A percentile compares a stretch with the other conserved stretches of the same genome.
Evolutionary conservation across 441 rosid species (phyloP).

Genomic region (Corymbia calophylla): DNA sequence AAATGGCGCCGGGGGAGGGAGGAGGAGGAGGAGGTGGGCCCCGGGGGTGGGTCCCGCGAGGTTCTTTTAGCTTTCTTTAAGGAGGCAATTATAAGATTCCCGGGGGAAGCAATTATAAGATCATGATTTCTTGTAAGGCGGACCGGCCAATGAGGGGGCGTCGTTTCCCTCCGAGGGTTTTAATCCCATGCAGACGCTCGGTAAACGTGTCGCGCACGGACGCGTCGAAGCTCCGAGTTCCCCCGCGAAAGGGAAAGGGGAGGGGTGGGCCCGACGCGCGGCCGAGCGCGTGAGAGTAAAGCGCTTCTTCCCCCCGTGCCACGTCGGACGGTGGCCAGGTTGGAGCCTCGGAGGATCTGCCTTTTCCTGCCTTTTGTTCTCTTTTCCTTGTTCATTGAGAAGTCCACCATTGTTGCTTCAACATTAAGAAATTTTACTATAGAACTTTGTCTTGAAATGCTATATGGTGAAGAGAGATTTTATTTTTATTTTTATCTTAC

Average conservation of each 20-base stretch:
- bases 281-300: not conserved
- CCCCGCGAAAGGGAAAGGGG: not conserved
- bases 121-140: slow-evolving; percentile 67
- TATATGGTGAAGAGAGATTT: not conserved
- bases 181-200: slow-evolving; percentile 55
- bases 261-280: not conserved
- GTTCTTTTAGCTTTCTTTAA: not conserved
- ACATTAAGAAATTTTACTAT: not conserved
- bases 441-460: not conserved
- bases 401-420: not conserved
- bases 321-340: not conserved
- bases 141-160: slow-evolving; percentile 24
- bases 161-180: not conserved
- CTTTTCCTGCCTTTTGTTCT: not conserved
- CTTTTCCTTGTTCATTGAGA: not conserved
- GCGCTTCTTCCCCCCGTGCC: not conserved
- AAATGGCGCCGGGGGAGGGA: not conserved
- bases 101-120: slow-evolving; percentile 50
- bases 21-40: no score
- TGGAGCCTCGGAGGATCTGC: not conserved
- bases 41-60: slow-evolving; percentile 4
- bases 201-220: slow-evolving; percentile 46
- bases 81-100: not conserved
- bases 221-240: not conserved
- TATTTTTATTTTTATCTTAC: no score